phyloP scores from a whole-genome alignment of 805 yeast genomes.

The Yarrowia alimentaria region DNA sequence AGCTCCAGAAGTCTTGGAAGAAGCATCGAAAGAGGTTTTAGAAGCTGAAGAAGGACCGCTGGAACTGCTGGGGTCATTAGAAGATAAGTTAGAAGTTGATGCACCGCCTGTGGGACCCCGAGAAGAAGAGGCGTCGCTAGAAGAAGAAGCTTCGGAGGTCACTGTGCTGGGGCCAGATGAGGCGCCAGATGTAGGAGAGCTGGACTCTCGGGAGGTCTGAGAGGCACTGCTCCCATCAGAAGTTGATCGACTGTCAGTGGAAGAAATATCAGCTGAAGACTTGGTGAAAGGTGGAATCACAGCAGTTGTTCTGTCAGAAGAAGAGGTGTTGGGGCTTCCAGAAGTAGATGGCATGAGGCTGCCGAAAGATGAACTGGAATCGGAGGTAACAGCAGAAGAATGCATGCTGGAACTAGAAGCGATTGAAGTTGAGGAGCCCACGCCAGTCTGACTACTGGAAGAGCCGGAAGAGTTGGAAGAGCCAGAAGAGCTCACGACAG shows the following conservation, averaged over 20 bases:
- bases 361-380: conserved; percentile 4
- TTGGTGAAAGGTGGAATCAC: conserved; percentile 7
- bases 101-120: too few species aligned
- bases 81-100: too few species aligned
- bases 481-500: not conserved
- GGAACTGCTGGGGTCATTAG: too few species aligned
- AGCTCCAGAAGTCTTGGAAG: too few species aligned
- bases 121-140: too few species aligned
- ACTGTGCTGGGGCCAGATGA: too few species aligned
- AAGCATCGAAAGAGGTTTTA: too few species aligned
- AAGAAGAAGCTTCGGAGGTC: too few species aligned
- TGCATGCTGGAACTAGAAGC: conserved; percentile 23
- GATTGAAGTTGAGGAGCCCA: not conserved
- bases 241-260: too few species aligned
- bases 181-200: not conserved
- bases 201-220: not conserved
- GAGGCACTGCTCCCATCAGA: not conserved
- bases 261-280: not conserved
- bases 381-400: conserved; percentile 15
- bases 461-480: not conserved
- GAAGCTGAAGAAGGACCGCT: too few species aligned
- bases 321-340: too few species aligned
- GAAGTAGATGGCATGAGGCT: not conserved
- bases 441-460: not conserved
- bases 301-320: conserved; percentile 18